Percentiles rank a stretch among this genome's conserved stretches.
These are phyloP conservation scores for Astrephomene gubernaculifera DNA, from an alignment of 139 green algal species.

Conservation along the genomic window DNA sequence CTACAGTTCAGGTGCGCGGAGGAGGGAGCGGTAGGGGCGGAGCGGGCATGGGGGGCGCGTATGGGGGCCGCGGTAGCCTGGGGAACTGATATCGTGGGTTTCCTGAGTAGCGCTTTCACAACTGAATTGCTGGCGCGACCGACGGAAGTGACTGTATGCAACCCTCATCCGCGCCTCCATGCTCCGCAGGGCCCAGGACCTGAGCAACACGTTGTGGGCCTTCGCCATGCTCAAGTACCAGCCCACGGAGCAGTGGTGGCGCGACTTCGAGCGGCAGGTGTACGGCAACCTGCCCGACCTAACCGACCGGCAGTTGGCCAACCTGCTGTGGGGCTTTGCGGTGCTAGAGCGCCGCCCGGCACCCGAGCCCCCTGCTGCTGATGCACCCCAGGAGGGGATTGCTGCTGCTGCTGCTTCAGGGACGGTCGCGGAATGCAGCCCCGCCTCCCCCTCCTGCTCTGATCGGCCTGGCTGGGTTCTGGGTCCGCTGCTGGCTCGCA, in stretches of 20 bases:
- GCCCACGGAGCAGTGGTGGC: conserved; percentile 53
- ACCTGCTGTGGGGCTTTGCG: conserved; percentile 65
- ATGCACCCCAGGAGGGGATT: not conserved
- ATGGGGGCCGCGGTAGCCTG: too few relatives aligned
- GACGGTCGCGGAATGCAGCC: too few relatives aligned
- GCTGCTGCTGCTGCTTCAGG: not conserved
- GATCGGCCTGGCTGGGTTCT: conserved; percentile 34
- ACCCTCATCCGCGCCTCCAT: not conserved
- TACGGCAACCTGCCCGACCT: conserved; percentile 54
- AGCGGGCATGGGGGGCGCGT: too few relatives aligned
- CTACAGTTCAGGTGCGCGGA: conserved; percentile 41
- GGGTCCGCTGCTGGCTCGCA: conserved; percentile 35
- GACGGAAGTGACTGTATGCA: too few relatives aligned
- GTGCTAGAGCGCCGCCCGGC: conserved; percentile 47
- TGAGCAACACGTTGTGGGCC: conserved; percentile 64
- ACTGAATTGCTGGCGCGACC: not conserved
- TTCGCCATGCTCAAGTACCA: conserved; percentile 61
- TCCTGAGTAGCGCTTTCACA: not conserved
- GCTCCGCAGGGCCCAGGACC: conserved; percentile 49
- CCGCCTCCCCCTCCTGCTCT: not conserved
- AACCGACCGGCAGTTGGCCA: conserved; percentile 55
- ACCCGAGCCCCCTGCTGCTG: not conserved
- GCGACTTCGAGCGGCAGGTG: conserved; percentile 57
- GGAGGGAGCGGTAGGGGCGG: not conserved
- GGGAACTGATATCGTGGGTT: not conserved